Percentiles rank a stretch among this genome's conserved stretches.
Evolutionary conservation across 2,329 filamentous ascomycete species (phyloP).

Genomic region (Colletotrichum gigasporum): DNA sequence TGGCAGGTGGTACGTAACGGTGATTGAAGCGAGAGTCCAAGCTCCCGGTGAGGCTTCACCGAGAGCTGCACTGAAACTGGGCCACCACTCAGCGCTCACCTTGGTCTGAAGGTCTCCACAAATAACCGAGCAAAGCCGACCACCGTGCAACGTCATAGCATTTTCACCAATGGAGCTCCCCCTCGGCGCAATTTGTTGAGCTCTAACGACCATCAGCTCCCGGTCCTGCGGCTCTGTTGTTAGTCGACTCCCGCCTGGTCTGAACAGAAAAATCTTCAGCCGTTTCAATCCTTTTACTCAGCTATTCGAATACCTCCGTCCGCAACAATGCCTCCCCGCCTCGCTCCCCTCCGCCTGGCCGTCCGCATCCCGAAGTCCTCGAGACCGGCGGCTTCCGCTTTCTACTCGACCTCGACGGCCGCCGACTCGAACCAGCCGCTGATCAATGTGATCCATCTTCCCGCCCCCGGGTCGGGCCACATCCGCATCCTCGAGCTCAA

Average conservation of each 20-base stretch:
- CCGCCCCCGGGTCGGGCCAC: slow-evolving; percentile 81
- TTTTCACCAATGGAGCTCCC: slow-evolving; percentile 19
- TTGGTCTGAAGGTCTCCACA: slow-evolving; percentile 3
- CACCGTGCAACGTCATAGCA: slow-evolving; percentile 26
- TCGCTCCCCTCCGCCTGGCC: slow-evolving; percentile 33
- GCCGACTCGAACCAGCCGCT: slow-evolving; percentile 52
- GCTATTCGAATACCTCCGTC: neutral
- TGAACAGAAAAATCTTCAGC: too few species aligned
- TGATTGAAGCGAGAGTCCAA: too few species aligned
- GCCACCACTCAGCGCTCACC: neutral
- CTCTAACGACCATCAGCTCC: neutral
- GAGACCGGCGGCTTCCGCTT: neutral
- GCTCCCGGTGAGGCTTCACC: neutral
- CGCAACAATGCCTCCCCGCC: slow-evolving; percentile 44
- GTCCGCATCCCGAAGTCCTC: slow-evolving; percentile 33
- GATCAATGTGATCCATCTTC: slow-evolving; percentile 77
- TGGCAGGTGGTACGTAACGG: too few species aligned
- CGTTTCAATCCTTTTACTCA: too few species aligned
- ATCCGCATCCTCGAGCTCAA: slow-evolving; percentile 92
- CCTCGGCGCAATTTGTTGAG: slow-evolving; percentile 11
- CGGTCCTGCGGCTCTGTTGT: neutral
- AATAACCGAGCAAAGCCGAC: slow-evolving; percentile 28
- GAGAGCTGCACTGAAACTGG: neutral
- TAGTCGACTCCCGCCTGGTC: neutral
- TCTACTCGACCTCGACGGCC: slow-evolving; percentile 56